Conservation (phyloP, 2,329 filamentous ascomycete genomes). For the Colletotrichum liaoningense region DNA sequence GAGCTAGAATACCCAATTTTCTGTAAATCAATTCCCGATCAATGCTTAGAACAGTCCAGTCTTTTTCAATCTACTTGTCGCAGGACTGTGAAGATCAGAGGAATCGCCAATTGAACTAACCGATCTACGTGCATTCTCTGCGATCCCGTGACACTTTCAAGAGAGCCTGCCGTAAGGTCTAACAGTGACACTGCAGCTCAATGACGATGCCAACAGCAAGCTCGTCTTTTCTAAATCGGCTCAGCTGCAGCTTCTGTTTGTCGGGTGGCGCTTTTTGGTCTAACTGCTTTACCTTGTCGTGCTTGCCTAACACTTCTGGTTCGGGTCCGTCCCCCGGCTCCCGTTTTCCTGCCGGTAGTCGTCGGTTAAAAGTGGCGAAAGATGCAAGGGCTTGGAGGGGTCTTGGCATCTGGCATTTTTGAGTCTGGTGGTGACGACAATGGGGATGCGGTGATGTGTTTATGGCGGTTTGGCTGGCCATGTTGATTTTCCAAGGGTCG, state of each 20-base stretch:
- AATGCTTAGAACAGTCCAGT: background rate
- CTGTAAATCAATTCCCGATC: background rate
- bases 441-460: background rate
- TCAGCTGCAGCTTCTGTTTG: background rate
- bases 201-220: background rate
- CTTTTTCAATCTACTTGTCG: background rate
- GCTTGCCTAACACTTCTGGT: background rate
- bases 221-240: background rate
- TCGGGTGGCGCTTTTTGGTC: background rate
- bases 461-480: background rate
- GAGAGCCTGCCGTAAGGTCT: background rate
- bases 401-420: background rate
- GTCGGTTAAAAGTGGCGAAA: background rate
- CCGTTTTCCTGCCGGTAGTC: background rate
- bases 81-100: background rate
- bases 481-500: background rate
- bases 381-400: background rate
- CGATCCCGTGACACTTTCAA: background rate
- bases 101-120: background rate
- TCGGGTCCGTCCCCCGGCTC: too few relatives aligned
- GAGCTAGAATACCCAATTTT: background rate
- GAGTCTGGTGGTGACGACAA: background rate
- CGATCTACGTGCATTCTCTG: background rate
- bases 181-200: background rate
- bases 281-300: background rate